Evolutionary conservation across 2,329 filamentous ascomycete genomes (phyloP).

Genomic region (Fusarium annulatum): DNA sequence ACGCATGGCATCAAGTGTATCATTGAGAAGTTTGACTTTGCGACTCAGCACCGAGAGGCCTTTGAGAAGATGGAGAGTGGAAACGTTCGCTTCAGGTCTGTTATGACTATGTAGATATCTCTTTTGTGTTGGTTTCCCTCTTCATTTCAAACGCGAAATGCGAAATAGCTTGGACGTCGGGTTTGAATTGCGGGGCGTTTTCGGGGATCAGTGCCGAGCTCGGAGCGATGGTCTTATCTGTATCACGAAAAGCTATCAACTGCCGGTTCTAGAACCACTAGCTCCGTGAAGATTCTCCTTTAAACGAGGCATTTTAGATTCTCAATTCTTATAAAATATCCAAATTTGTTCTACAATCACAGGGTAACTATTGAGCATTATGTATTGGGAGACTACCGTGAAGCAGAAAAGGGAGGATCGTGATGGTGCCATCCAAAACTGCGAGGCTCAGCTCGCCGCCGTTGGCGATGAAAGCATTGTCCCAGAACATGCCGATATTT

Average conservation of each 20-base stretch:
- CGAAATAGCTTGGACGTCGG: neutral
- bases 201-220: neutral
- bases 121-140: neutral
- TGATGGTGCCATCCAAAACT: neutral
- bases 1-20: conserved; percentile 73
- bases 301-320: neutral
- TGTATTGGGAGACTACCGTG: neutral
- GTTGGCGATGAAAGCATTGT: neutral
- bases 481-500: neutral
- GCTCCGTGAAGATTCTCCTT: neutral
- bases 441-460: neutral
- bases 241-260: neutral
- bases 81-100: conserved; percentile 58
- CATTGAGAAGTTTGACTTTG: conserved; percentile 68
- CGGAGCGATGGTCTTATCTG: neutral
- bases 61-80: conserved; percentile 54
- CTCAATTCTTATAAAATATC: neutral
- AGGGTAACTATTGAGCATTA: rapidly evolving
- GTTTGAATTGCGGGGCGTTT: neutral
- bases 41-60: conserved; percentile 60
- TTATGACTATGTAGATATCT: conserved; percentile 45
- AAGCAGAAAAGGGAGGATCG: neutral
- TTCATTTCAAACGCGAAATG: neutral
- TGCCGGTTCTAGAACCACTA: neutral
- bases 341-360: neutral